Evolutionary conservation across 106 monocot species (phyloP).

Genomic region (Allium sativum): DNA sequence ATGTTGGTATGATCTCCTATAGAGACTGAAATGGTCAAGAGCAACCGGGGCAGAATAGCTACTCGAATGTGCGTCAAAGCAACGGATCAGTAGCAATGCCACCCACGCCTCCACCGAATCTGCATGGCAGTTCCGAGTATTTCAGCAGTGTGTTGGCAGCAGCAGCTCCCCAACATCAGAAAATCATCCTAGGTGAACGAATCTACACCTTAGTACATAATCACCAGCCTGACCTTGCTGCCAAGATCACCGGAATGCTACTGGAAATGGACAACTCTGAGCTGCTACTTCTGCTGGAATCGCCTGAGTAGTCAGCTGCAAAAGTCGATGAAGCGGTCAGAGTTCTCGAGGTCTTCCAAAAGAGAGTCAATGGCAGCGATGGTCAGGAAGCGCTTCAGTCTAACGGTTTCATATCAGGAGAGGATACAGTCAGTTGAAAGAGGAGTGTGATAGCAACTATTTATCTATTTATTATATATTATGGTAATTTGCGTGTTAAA

Average conservation of each 20-base stretch:
- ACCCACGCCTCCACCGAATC: slow-evolving; percentile 13
- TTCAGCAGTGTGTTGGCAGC: slow-evolving; percentile 39
- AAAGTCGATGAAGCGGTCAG: slow-evolving; percentile 57
- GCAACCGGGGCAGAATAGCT: slow-evolving; percentile 15
- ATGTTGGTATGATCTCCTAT: slow-evolving; percentile 15
- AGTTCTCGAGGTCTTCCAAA: slow-evolving; percentile 30
- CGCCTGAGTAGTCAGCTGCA: slow-evolving; percentile 37
- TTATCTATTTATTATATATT: too few relatives aligned
- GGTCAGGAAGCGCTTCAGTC: slow-evolving; percentile 18
- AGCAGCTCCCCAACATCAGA: slow-evolving; percentile 38
- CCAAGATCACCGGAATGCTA: slow-evolving; percentile 72
- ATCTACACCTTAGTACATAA: slow-evolving; percentile 46
- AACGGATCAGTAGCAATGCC: slow-evolving; percentile 5
- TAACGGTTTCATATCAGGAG: slow-evolving; percentile 6
- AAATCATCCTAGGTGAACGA: slow-evolving; percentile 49
- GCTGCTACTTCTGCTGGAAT: slow-evolving; percentile 44
- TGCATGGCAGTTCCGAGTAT: slow-evolving; percentile 24
- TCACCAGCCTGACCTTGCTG: slow-evolving; percentile 52
- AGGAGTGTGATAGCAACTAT: too few relatives aligned
- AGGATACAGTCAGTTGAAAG: slow-evolving; percentile 6
- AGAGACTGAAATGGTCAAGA: slow-evolving; percentile 22
- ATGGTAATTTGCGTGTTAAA: too few relatives aligned
- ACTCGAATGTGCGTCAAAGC: slow-evolving; percentile 25
- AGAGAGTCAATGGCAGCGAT: slow-evolving; percentile 16
- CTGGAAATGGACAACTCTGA: slow-evolving; percentile 73